A percentile compares a stretch with the other conserved stretches of the same genome.
Evolutionary conservation across 2,329 filamentous ascomycete genomes (phyloP).

Genomic region (Basipetospora chlamydospora): DNA sequence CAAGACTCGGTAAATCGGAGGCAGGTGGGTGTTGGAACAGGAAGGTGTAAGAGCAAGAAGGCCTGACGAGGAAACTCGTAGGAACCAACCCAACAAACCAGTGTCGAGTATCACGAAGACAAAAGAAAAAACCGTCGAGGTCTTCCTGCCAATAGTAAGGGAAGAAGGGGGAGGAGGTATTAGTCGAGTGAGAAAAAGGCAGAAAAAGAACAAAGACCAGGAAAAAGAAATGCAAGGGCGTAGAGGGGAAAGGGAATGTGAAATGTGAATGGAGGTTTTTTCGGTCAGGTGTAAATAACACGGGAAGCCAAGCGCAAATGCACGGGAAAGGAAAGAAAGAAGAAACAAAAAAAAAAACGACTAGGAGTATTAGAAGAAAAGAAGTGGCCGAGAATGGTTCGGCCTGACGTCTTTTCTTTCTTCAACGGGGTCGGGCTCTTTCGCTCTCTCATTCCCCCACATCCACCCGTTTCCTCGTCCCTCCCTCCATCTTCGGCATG

Average conservation of each 20-base stretch:
- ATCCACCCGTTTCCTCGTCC: not conserved
- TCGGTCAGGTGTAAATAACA: no score
- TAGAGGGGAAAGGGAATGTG: not conserved
- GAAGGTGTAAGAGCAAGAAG: not conserved
- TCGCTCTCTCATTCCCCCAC: not conserved
- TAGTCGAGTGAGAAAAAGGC: conserved; percentile 1
- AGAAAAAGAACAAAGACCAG: not conserved
- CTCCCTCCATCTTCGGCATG: not conserved
- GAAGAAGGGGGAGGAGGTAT: not conserved
- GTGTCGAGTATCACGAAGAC: not conserved
- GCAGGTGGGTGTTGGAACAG: not conserved
- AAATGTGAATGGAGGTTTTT: no score
- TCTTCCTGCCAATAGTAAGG: conserved; percentile 1
- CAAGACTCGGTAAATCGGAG: not conserved
- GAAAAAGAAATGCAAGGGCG: not conserved
- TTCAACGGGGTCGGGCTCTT: no score
- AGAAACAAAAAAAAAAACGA: conserved; percentile 1
- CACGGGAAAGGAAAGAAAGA: conserved; percentile 3
- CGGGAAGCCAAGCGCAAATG: no score
- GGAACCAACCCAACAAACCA: not conserved
- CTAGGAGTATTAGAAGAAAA: not conserved
- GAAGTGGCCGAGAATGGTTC: not conserved
- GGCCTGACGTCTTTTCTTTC: no score
- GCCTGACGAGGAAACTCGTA: not conserved
- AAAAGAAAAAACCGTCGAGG: not conserved